Percentiles rank a stretch among this genome's conserved stretches.
Evolutionary conservation across 2,329 filamentous ascomycete genomes (phyloP).

Genomic region (Aspergillaceae sp.): DNA sequence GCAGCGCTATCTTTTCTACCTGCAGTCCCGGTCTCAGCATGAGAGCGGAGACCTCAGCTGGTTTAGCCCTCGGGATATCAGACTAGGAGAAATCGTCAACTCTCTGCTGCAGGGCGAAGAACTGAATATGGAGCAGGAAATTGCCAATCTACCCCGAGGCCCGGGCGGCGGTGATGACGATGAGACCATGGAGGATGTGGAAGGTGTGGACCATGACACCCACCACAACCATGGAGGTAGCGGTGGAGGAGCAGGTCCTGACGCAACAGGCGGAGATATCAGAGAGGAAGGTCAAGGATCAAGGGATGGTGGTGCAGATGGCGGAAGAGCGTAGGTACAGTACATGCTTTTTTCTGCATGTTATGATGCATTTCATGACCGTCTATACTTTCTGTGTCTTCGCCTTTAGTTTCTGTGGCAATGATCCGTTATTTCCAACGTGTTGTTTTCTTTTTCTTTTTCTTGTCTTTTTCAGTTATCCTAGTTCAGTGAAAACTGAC

Average conservation of each 20-base stretch:
- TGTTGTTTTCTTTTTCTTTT: not conserved
- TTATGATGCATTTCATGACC: not conserved
- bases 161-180: constrained; percentile 51
- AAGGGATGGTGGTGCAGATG: constrained; percentile 88
- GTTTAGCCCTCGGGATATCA: constrained; percentile 77
- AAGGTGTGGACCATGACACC: constrained; percentile 52
- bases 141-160: constrained; percentile 53
- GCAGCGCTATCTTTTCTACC: constrained; percentile 87
- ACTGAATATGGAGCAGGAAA: constrained; percentile 65
- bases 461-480: not conserved
- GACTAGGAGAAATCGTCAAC: constrained; percentile 82
- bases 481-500: constrained; percentile 34
- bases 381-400: constrained; percentile 3
- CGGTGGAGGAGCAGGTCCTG: constrained; percentile 74
- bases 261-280: constrained; percentile 82
- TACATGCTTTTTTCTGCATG: constrained; percentile 42
- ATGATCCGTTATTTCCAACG: no score
- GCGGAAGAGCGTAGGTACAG: constrained; percentile 98
- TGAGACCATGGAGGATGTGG: constrained; percentile 71
- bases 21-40: constrained; percentile 83
- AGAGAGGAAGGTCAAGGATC: constrained; percentile 81
- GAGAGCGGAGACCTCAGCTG: constrained; percentile 60
- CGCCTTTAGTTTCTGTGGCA: no score
- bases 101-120: constrained; percentile 79
- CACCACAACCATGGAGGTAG: constrained; percentile 51